Conservation (phyloP, 2,329 filamentous ascomycete genomes). For the Scedosporium aurantiacum region DNA sequence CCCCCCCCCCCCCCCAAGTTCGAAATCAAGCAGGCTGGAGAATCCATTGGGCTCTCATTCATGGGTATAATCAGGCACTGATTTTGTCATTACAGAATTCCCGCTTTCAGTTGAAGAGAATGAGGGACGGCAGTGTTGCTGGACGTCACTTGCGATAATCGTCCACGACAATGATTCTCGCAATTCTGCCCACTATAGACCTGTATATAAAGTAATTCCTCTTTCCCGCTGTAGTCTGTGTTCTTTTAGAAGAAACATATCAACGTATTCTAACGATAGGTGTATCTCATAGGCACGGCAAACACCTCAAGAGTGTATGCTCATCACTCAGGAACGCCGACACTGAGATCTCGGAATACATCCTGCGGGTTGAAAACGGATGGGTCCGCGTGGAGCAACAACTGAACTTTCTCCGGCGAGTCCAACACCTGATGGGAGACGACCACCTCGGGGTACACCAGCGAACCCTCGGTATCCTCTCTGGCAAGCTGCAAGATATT, state of each 20-base stretch:
- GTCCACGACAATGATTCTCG: background rate
- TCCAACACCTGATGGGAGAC: background rate
- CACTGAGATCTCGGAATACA: background rate
- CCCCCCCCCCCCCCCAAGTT: too few relatives aligned
- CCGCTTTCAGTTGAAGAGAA: too few relatives aligned
- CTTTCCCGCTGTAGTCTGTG: background rate
- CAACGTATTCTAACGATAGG: background rate
- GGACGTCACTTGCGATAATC: too few relatives aligned
- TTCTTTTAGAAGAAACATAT: background rate
- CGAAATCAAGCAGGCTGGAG: too few relatives aligned
- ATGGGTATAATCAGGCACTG: too few relatives aligned
- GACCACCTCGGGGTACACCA: background rate
- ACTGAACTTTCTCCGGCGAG: background rate
- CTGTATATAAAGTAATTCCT: background rate
- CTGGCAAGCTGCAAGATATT: background rate
- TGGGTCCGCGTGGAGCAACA: background rate
- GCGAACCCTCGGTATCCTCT: background rate
- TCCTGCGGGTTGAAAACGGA: background rate
- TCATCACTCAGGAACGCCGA: background rate
- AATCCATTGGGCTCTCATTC: too few relatives aligned
- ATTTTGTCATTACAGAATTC: too few relatives aligned
- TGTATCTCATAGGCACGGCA: background rate
- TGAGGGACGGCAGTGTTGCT: too few relatives aligned
- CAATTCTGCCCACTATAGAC: background rate
- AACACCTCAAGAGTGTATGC: background rate